Base-by-base conservation (phyloP, 192 early-diverging fungal genomes). In the Glomus cerebriforme region DNA sequence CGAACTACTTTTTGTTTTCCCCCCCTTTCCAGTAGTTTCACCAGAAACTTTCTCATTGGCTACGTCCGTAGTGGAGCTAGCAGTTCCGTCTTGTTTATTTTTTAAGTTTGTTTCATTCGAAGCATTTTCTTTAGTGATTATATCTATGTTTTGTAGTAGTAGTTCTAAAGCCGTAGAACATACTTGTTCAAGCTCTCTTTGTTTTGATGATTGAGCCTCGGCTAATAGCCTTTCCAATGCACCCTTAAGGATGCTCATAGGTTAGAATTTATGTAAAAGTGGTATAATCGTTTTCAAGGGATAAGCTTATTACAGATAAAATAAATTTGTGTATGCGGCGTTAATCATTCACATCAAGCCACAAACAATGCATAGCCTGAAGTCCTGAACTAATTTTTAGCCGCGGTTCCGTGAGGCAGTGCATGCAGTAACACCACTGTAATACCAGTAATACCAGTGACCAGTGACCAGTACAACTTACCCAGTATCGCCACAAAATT, bases 161-260 rank as follows among this genome's bases (percentile, higher is more conserved):
- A 78, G 65, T 39, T 85, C 82, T 63, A 85, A 73, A 10, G 82
- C 82, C 29, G 79, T 77, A 59, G 81, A 72, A 64, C 81, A 81
- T 59, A 79, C 79, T 49, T 81, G 80, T 77, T 82, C 75, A 15
- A 85, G 76, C 31, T 83, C 84, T 31, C 75, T 79, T 64, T 85
- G 82, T 70, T 82, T 83, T 59, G 80, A 79, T 34, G 81, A 78
- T 65, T 85, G 80, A 35, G 84, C 84, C 76, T 85, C 84, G n/a
- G 72, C 77, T 78, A 83, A 59, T 34, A 85, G 84, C 73, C 82
- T 80, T 81, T 85, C 82, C n/a, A 85, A 71, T n/a, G 84, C 82
- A 81, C 82, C 82, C 81, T 85, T 80, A 67, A 85, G 58, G 84
- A 82, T 85, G 63, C 82, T 83, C 84, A 85, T 85, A 32, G 13